Evolutionary conservation across 2,329 filamentous ascomycete species (phyloP).

Genomic region (Penicillium occitanis): DNA sequence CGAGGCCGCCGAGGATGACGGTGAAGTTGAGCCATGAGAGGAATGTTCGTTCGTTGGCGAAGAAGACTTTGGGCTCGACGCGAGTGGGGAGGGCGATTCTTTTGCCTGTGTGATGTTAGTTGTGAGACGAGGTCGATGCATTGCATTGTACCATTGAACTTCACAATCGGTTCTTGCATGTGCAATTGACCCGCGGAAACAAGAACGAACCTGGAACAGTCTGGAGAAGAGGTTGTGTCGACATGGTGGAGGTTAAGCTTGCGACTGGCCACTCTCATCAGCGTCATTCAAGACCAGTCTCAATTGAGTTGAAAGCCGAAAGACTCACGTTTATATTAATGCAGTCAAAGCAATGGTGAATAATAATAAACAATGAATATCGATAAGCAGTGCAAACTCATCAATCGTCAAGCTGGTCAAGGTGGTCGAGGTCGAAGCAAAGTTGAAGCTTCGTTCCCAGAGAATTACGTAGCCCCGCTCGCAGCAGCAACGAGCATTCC

Average conservation of each 20-base stretch:
- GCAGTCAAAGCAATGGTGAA: not conserved
- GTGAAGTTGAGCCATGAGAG: conserved; percentile 99
- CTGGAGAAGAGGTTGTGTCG: conserved; percentile 92
- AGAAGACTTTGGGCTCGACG: conserved; percentile 99
- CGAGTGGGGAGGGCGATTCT: conserved; percentile 96
- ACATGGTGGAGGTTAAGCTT: conserved; percentile 60
- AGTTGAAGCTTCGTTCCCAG: not conserved
- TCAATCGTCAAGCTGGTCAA: not conserved
- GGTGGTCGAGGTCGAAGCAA: not conserved
- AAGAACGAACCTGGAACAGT: conserved; percentile 75
- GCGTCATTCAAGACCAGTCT: not conserved
- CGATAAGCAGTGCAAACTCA: not conserved
- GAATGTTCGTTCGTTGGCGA: conserved; percentile 99
- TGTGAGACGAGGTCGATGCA: not conserved
- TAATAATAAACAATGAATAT: not conserved
- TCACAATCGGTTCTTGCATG: too few relatives aligned
- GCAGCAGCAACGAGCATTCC: not conserved
- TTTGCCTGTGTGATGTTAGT: conserved; percentile 66
- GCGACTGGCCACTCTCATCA: conserved; percentile 1
- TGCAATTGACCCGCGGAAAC: not conserved
- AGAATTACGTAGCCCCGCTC: conserved; percentile 18
- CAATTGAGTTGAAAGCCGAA: not conserved
- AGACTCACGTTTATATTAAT: not conserved
- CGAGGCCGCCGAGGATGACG: conserved; percentile 93
- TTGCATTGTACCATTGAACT: not conserved